Conservation (phyloP, 805 yeast genomes). For the Cyberlindnera samutprakarnensis region DNA sequence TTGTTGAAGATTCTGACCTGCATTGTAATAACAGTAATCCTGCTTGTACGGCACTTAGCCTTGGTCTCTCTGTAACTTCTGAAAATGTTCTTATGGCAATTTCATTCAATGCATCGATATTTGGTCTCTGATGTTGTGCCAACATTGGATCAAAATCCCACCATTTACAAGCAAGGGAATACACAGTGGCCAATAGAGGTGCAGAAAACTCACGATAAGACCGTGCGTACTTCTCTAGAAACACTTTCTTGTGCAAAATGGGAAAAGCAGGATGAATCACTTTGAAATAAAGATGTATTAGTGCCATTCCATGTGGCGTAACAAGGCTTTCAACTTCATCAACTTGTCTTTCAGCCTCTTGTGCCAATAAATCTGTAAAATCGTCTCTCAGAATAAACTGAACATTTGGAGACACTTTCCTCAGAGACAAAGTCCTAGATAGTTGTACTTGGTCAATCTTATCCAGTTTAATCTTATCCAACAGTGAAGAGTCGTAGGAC, state of each 20-base stretch:
- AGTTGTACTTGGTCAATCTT: conserved; percentile 78
- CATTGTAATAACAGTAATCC: conserved; percentile 70
- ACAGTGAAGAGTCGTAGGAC: conserved; percentile 62
- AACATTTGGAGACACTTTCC: conserved; percentile 72
- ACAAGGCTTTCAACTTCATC: conserved; percentile 80
- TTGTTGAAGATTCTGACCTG: conserved; percentile 50
- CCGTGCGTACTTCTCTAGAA: conserved; percentile 81
- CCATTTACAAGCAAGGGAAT: conserved; percentile 84
- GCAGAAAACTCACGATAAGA: conserved; percentile 91
- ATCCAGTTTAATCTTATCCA: conserved; percentile 56
- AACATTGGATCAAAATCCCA: conserved; percentile 75
- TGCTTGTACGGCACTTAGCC: conserved; percentile 86
- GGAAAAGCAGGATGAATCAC: conserved; percentile 91
- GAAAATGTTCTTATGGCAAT: conserved; percentile 59
- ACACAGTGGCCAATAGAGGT: conserved; percentile 85
- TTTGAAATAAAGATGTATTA: conserved; percentile 75
- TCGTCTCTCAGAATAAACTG: conserved; percentile 81
- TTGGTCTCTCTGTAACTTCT: conserved; percentile 78
- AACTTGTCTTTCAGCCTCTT: conserved; percentile 64
- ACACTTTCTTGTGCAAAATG: conserved; percentile 82
- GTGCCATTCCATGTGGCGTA: conserved; percentile 85
- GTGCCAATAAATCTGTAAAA: conserved; percentile 60
- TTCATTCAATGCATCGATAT: conserved; percentile 58
- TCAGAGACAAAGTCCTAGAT: conserved; percentile 53
- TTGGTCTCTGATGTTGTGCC: conserved; percentile 72